These are phyloP conservation scores for Camelina hispida DNA, from an alignment of 345 rosid species.

Conservation along the genomic window DNA sequence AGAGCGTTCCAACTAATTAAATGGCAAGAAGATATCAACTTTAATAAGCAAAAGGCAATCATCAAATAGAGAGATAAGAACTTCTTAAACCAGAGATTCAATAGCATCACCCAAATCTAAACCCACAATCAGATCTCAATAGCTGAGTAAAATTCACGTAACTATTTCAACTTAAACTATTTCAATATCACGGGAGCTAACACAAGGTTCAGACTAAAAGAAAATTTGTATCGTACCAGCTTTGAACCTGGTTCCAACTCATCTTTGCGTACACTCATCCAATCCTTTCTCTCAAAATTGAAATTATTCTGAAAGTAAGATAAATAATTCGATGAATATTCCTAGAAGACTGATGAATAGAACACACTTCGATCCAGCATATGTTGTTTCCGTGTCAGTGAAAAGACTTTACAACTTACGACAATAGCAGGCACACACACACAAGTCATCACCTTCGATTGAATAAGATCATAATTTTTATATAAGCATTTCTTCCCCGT, in stretches of 20 bases:
- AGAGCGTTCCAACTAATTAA: no score
- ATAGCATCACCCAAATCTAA: no score
- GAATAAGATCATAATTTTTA: constrained; percentile 78
- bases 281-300: constrained; percentile 79
- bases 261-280: constrained; percentile 67
- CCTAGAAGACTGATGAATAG: constrained; percentile 11
- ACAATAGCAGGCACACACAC: no score
- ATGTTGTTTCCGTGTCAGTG: background rate
- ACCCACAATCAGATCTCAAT: no score
- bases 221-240: constrained; percentile 59
- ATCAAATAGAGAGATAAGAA: no score
- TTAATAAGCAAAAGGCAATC: no score
- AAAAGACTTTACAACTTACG: constrained; percentile 24
- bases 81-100: no score
- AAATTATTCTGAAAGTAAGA: constrained; percentile 61
- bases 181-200: no score
- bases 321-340: constrained; percentile 25
- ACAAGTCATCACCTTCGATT: constrained; percentile 93
- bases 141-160: no score
- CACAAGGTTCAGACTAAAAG: background rate
- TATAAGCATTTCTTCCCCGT: constrained; percentile 78
- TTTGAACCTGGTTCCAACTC: constrained; percentile 77
- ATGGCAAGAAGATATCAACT: no score
- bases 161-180: no score
- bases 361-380: background rate